These are phyloP conservation scores for Geosmithia morbida DNA, from an alignment of 2,329 filamentous ascomycete species.

Conservation along the genomic window DNA sequence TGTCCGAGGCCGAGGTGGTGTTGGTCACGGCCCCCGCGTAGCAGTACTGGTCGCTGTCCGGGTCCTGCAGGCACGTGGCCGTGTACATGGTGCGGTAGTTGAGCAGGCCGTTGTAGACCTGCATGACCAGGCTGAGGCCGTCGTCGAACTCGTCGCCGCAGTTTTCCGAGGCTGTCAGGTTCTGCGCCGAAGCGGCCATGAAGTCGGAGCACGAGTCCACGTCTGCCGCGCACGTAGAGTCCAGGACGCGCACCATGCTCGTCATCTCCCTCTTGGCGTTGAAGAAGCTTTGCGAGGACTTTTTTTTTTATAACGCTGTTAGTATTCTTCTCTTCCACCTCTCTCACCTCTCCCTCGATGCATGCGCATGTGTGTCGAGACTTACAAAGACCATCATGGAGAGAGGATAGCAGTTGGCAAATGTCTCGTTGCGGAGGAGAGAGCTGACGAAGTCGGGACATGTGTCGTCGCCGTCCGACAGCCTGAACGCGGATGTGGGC, in stretches of 20 bases:
- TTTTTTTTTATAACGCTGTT: too few relatives aligned
- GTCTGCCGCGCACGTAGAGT: conserved; percentile 61
- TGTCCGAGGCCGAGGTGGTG: conserved; percentile 50
- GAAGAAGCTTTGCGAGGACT: conserved; percentile 82
- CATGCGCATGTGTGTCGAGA: conserved; percentile 2
- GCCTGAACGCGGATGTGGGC: conserved; percentile 46
- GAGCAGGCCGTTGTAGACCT: conserved; percentile 62
- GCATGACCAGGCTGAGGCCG: conserved; percentile 54
- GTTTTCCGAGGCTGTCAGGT: conserved; percentile 45
- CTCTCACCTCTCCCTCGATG: too few relatives aligned
- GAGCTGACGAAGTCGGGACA: conserved; percentile 55
- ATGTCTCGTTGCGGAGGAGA: conserved; percentile 51
- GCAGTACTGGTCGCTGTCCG: conserved; percentile 53
- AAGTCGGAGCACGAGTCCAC: conserved; percentile 48
- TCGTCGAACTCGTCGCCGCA: conserved; percentile 58
- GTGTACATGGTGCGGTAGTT: conserved; percentile 68
- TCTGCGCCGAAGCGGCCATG: conserved; percentile 48
- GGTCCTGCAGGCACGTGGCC: conserved; percentile 64
- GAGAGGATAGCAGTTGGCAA: conserved; percentile 65
- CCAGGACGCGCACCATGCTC: conserved; percentile 62
- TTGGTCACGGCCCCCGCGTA: conserved; percentile 81
- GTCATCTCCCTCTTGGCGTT: conserved; percentile 56
- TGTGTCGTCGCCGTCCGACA: conserved; percentile 25
- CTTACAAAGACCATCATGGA: conserved; percentile 70
- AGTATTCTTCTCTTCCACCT: too few relatives aligned